phyloP scores from a whole-genome alignment of 163 green algal species.

The Scenedesmus sp. region DNA sequence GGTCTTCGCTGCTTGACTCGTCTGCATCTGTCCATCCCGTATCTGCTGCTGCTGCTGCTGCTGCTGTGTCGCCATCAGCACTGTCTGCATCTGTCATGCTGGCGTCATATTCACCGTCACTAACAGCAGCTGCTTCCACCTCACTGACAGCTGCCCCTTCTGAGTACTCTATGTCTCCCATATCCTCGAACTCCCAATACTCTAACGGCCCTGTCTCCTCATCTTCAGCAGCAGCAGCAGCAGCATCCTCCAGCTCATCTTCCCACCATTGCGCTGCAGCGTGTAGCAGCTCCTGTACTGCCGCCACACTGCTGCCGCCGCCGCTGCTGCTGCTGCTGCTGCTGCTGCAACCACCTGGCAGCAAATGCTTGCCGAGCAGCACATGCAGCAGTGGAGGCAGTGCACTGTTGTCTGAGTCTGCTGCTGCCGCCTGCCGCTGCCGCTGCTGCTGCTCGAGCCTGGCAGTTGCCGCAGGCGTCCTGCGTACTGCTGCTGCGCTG shows the following conservation, averaged over 20 bases:
- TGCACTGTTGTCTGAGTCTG: background rate
- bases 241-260: background rate
- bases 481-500: slow-evolving; percentile 7
- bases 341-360: background rate
- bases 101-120: background rate
- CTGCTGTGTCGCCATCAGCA: background rate
- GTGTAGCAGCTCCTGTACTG: background rate
- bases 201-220: background rate
- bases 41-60: background rate
- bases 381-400: background rate
- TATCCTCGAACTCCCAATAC: background rate
- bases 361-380: background rate
- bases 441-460: background rate
- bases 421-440: background rate
- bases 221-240: background rate
- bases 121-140: background rate
- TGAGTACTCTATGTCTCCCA: background rate
- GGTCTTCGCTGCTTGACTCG: background rate
- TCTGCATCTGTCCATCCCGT: background rate
- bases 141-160: background rate
- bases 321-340: background rate
- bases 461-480: background rate
- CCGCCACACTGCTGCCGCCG: background rate
- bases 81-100: background rate
- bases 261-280: background rate